Conservation (phyloP, 495 filamentous ascomycete species). For the Penicillium ochrochloron region DNA sequence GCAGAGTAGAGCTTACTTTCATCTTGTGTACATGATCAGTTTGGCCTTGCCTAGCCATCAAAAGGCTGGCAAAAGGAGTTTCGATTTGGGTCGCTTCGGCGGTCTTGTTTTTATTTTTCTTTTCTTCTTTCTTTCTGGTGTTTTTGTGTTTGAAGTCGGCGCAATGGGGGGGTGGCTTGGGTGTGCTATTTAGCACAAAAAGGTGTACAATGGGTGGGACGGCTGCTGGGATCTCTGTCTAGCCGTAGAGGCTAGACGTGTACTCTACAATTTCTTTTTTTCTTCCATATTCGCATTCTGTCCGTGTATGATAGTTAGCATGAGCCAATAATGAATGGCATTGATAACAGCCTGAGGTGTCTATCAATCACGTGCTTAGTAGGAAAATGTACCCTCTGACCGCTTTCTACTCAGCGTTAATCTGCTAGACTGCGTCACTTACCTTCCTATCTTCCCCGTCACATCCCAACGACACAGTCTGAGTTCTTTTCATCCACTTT, state of each 20-base stretch:
- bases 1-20: conserved; percentile 1
- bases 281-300: conserved; percentile 16
- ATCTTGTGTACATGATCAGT: conserved; percentile 4
- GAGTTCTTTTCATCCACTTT: background rate
- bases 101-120: background rate
- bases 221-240: background rate
- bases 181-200: conserved; percentile 15
- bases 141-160: background rate
- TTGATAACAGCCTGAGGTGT: conserved; percentile 13
- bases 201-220: conserved; percentile 21
- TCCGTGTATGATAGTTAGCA: conserved; percentile 26
- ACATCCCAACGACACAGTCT: background rate
- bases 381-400: conserved; percentile 11
- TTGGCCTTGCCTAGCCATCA: background rate
- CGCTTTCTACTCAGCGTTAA: conserved; percentile 8
- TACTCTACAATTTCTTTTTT: conserved; percentile 24
- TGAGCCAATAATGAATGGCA: conserved; percentile 8
- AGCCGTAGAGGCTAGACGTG: conserved; percentile 10
- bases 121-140: background rate
- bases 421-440: conserved; percentile 22
- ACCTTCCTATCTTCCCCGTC: background rate
- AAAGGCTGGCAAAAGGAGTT: background rate
- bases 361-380: conserved; percentile 18
- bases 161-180: conserved; percentile 2
- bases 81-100: background rate